Evolutionary conservation across 306 rosid genomes (phyloP).

Genomic region (Oxytropis ochrocephala): DNA sequence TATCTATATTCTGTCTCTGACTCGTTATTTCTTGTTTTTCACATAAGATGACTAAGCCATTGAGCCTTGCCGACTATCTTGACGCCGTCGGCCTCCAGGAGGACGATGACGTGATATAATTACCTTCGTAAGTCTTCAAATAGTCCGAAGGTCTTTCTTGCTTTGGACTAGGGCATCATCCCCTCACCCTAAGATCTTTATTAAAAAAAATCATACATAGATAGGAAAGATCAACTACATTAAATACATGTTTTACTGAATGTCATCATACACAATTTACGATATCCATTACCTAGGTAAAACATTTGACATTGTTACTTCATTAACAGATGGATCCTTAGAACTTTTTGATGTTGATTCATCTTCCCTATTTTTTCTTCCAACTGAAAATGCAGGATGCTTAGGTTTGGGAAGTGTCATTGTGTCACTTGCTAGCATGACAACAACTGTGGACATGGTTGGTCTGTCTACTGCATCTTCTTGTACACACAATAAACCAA

Average conservation of each 20-base stretch:
- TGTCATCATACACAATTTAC: background rate
- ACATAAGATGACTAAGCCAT: too few species aligned
- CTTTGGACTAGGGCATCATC: too few species aligned
- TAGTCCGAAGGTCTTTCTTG: too few species aligned
- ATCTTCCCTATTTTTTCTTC: background rate
- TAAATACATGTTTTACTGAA: background rate
- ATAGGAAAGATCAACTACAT: too few species aligned
- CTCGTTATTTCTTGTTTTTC: too few species aligned
- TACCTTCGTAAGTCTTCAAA: too few species aligned
- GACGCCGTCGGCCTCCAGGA: too few species aligned
- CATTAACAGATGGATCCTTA: slow-evolving; percentile 21
- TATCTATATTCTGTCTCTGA: too few species aligned
- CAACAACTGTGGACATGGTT: slow-evolving; percentile 42
- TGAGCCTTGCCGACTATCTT: too few species aligned
- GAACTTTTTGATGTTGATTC: slow-evolving; percentile 22
- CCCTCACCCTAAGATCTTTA: too few species aligned
- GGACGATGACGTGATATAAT: too few species aligned
- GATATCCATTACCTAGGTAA: slow-evolving; percentile 5
- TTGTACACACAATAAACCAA: slow-evolving; percentile 52
- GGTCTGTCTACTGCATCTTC: slow-evolving; percentile 48
- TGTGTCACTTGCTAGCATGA: slow-evolving; percentile 34
- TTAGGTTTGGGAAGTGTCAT: slow-evolving; percentile 35
- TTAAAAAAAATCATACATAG: too few species aligned
- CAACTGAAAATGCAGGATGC: slow-evolving; percentile 39
- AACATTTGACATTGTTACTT: slow-evolving; percentile 17